A percentile compares a stretch with the other conserved stretches of the same genome.
Conservation (phyloP, 768 basidiomycete genomes). For the Lactarius trivialis region DNA sequence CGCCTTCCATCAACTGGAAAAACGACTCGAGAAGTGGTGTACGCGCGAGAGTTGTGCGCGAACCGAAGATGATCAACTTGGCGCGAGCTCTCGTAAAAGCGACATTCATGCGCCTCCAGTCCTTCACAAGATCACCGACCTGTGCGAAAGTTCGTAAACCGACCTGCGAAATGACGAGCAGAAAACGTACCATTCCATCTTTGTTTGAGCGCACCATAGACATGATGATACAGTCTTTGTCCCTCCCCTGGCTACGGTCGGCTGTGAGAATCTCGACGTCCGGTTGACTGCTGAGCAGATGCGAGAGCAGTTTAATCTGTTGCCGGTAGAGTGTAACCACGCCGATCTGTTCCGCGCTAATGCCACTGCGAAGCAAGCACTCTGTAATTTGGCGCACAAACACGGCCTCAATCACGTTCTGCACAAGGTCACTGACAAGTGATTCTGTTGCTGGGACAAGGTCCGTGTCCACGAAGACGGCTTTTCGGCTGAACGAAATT, state of each 20-base stretch:
- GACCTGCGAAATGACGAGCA: not conserved
- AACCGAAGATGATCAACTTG: slow-evolving; percentile 90
- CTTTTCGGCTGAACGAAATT: slow-evolving; percentile 54
- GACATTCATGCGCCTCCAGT: slow-evolving; percentile 96
- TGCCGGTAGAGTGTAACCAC: slow-evolving; percentile 91
- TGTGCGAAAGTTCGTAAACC: slow-evolving; percentile 28
- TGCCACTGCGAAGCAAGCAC: slow-evolving; percentile 57
- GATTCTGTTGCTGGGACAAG: slow-evolving; percentile 70
- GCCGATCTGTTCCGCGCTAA: slow-evolving; percentile 67
- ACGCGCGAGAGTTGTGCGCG: slow-evolving; percentile 62
- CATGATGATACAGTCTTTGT: slow-evolving; percentile 92
- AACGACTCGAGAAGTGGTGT: slow-evolving; percentile 65
- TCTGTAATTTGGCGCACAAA: slow-evolving; percentile 62
- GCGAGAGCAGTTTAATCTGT: slow-evolving; percentile 83
- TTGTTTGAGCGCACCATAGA: slow-evolving; percentile 90
- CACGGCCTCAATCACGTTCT: slow-evolving; percentile 77
- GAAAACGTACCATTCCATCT: slow-evolving; percentile 55
- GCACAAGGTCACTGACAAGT: slow-evolving; percentile 79
- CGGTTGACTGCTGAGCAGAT: slow-evolving; percentile 48
- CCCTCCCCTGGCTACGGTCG: slow-evolving; percentile 89
- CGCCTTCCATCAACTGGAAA: slow-evolving; percentile 65
- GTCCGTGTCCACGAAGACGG: slow-evolving; percentile 94
- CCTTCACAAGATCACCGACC: slow-evolving; percentile 90
- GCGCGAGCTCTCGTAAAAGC: slow-evolving; percentile 88
- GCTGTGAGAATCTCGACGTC: slow-evolving; percentile 84